These are phyloP conservation scores for Limonium bicolor DNA, from an alignment of 148 eudicot genomes.

Conservation along the genomic window DNA sequence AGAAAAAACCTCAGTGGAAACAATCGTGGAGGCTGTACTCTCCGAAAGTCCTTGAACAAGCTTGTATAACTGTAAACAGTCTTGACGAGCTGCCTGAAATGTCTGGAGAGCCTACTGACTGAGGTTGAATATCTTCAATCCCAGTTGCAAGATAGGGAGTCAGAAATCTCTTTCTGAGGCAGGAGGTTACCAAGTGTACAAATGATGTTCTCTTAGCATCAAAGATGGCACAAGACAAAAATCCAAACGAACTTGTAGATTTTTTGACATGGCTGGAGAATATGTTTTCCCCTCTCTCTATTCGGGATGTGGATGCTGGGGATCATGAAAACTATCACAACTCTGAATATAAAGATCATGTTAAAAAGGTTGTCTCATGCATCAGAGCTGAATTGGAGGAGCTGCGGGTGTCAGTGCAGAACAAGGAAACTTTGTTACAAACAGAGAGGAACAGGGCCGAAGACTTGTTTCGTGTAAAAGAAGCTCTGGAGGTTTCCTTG, in stretches of 20 bases:
- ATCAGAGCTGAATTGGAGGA: slow-evolving; percentile 59
- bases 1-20: slow-evolving; percentile 50
- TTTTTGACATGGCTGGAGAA: slow-evolving; percentile 56
- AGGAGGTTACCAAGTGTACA: slow-evolving; percentile 86
- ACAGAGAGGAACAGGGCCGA: slow-evolving; percentile 51
- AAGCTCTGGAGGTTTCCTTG: slow-evolving; percentile 47
- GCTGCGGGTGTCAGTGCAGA: slow-evolving; percentile 35
- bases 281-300: slow-evolving; percentile 28
- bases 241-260: slow-evolving; percentile 48
- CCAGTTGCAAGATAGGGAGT: slow-evolving; percentile 76
- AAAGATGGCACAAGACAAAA: slow-evolving; percentile 49
- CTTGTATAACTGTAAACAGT: slow-evolving; percentile 75
- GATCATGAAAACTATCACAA: slow-evolving; percentile 13
- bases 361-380: slow-evolving; percentile 39
- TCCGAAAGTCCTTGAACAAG: slow-evolving; percentile 73
- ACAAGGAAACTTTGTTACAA: slow-evolving; percentile 47
- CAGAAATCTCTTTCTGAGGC: slow-evolving; percentile 88
- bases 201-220: slow-evolving; percentile 71
- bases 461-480: slow-evolving; percentile 41
- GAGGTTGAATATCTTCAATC: slow-evolving; percentile 92
- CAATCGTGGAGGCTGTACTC: slow-evolving; percentile 63
- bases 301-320: slow-evolving; percentile 19
- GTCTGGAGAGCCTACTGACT: slow-evolving; percentile 72
- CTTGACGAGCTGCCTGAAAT: slow-evolving; percentile 89
- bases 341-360: slow-evolving; percentile 30